Evolutionary conservation across 2,329 filamentous ascomycete species (phyloP).

Genomic region (Berkeleyomyces basicola): DNA sequence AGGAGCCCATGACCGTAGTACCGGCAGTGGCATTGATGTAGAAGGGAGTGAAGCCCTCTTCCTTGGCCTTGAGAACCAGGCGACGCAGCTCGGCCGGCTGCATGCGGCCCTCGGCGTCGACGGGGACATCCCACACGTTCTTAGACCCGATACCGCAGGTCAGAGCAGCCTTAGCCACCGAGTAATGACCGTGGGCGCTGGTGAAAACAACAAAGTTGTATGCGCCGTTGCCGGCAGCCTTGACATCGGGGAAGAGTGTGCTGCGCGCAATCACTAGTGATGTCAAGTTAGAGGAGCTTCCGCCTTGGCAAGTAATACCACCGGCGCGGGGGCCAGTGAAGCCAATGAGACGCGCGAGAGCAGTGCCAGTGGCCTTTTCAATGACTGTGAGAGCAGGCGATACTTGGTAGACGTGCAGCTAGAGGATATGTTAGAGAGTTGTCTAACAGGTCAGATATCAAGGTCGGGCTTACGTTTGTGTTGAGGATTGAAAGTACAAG

Average conservation of each 20-base stretch:
- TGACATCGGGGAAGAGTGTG: constrained; percentile 64
- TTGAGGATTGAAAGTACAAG: constrained; percentile 73
- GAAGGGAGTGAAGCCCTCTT: constrained; percentile 61
- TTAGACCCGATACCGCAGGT: constrained; percentile 67
- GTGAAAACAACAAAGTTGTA: constrained; percentile 71
- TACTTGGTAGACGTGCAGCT: constrained; percentile 83
- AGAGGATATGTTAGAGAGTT: neutral
- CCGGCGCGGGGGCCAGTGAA: constrained; percentile 53
- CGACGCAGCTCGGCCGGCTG: constrained; percentile 45
- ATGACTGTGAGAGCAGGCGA: constrained; percentile 76
- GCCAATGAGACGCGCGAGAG: constrained; percentile 62
- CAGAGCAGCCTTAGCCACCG: constrained; percentile 84
- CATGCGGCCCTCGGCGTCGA: constrained; percentile 61
- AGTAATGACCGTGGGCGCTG: constrained; percentile 81
- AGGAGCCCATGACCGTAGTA: constrained; percentile 82
- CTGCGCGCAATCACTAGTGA: constrained; percentile 81
- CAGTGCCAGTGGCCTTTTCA: constrained; percentile 64
- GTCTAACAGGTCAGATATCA: neutral
- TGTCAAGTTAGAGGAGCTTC: constrained; percentile 68
- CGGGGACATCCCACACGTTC: constrained; percentile 56
- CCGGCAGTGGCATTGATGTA: constrained; percentile 94
- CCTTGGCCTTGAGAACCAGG: constrained; percentile 43
- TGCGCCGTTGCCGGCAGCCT: constrained; percentile 49
- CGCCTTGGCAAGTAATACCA: constrained; percentile 66
- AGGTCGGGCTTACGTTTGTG: constrained; percentile 49